phyloP scores from a whole-genome alignment of 1,139 yeast genomes.

The Sugiyamaella pinicola region DNA sequence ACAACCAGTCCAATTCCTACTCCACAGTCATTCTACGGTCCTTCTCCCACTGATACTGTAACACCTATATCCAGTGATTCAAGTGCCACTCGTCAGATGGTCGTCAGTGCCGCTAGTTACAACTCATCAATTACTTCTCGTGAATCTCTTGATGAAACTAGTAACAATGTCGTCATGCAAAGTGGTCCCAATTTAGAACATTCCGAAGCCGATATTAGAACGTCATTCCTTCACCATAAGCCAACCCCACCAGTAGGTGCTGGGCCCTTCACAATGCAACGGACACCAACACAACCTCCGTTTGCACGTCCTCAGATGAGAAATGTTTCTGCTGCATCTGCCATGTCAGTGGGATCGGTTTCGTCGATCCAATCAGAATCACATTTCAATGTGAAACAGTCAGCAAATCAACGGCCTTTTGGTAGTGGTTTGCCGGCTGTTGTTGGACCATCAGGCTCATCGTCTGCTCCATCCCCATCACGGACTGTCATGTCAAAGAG shows the following conservation, averaged over 20 bases:
- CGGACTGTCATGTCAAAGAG: background rate
- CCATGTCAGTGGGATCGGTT: slow-evolving; percentile 22
- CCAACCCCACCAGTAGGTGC: background rate
- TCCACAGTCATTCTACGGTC: background rate
- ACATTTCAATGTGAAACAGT: slow-evolving; percentile 14
- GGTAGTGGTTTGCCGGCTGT: background rate
- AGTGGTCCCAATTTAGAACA: too few relatives aligned
- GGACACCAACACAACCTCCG: slow-evolving; percentile 14
- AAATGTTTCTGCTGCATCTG: slow-evolving; percentile 24
- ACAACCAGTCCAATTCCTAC: background rate
- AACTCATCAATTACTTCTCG: slow-evolving; percentile 20
- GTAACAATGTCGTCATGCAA: background rate
- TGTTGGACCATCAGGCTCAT: background rate
- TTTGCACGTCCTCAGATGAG: slow-evolving; percentile 17
- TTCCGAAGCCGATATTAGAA: slow-evolving; percentile 7
- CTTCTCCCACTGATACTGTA: background rate
- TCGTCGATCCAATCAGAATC: slow-evolving; percentile 27
- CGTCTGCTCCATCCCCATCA: background rate
- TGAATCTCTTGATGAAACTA: slow-evolving; percentile 16
- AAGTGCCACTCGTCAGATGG: slow-evolving; percentile 11
- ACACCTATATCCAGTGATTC: slow-evolving; percentile 16
- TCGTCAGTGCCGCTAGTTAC: slow-evolving; percentile 18
- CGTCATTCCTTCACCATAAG: slow-evolving; percentile 11
- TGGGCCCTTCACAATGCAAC: slow-evolving; percentile 12
- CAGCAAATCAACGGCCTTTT: background rate